A percentile compares a stretch with the other conserved stretches of the same genome.
phyloP scores from a whole-genome alignment of 179 eudicot species.

The Camellia oleifera region DNA sequence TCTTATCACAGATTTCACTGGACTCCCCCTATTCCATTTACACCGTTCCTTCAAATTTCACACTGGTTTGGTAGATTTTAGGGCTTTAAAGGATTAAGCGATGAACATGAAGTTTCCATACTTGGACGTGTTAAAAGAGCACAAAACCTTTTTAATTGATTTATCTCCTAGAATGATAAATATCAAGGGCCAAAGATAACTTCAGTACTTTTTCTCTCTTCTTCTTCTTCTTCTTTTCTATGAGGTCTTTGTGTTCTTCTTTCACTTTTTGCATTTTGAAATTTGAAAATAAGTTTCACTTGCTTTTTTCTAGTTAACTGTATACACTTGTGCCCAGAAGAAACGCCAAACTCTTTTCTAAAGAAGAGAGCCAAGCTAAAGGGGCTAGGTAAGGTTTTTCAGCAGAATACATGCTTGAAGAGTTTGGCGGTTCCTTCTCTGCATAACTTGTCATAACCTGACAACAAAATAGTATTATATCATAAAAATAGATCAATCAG shows the following conservation, averaged over 20 bases:
- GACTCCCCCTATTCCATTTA: neutral
- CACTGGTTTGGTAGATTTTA: too few relatives aligned
- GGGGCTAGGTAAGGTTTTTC: slow-evolving; percentile 71
- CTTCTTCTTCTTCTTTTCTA: neutral
- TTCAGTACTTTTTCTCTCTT: neutral
- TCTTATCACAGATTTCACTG: neutral
- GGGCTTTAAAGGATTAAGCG: too few relatives aligned
- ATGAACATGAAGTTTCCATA: too few relatives aligned
- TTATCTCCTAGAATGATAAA: too few relatives aligned
- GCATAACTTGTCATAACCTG: slow-evolving; percentile 34
- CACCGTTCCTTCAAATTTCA: too few relatives aligned
- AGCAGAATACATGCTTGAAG: slow-evolving; percentile 23
- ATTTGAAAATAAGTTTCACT: neutral
- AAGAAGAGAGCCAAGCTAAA: slow-evolving; percentile 72
- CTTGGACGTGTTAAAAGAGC: too few relatives aligned
- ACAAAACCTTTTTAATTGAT: too few relatives aligned
- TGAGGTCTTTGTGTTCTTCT: neutral
- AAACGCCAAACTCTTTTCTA: slow-evolving; percentile 62
- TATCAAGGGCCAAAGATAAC: neutral
- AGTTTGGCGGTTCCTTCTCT: slow-evolving; percentile 32
- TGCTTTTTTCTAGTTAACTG: neutral
- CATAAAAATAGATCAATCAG: slow-evolving; percentile 1
- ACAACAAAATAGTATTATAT: neutral
- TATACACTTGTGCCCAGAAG: slow-evolving; percentile 23
- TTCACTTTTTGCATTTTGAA: neutral